A percentile compares a stretch with the other conserved stretches of the same genome.
Evolutionary conservation across 768 basidiomycete species (phyloP).

Genomic region (Tulasnella sp.): DNA sequence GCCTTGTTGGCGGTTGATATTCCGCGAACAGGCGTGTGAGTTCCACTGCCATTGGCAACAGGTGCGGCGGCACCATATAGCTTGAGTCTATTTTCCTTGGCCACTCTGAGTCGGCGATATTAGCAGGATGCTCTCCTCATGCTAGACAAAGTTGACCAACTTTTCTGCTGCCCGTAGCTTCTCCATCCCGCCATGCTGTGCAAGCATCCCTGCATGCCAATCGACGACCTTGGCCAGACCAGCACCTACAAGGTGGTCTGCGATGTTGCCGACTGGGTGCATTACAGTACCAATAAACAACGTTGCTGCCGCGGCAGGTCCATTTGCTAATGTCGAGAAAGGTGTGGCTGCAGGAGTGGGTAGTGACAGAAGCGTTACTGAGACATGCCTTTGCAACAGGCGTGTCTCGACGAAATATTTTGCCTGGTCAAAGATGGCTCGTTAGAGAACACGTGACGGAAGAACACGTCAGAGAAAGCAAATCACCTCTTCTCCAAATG

Average conservation of each 20-base stretch:
- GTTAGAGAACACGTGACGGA: slow-evolving; percentile 20
- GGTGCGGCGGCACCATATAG: slow-evolving; percentile 40
- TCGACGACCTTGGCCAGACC: slow-evolving; percentile 89
- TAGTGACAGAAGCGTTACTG: slow-evolving; percentile 65
- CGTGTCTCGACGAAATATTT: slow-evolving; percentile 89
- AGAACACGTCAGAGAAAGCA: slow-evolving; percentile 3
- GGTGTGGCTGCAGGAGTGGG: slow-evolving; percentile 70
- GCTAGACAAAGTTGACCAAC: slow-evolving; percentile 17
- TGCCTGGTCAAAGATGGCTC: slow-evolving; percentile 40
- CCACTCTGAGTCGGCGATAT: slow-evolving; percentile 26
- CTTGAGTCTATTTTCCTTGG: slow-evolving; percentile 60
- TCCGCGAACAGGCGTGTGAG: slow-evolving; percentile 33
- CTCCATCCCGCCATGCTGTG: slow-evolving; percentile 74
- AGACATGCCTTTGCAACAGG: slow-evolving; percentile 68
- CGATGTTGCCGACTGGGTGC: slow-evolving; percentile 91
- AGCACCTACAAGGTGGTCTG: slow-evolving; percentile 70
- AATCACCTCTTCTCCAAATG: slow-evolving; percentile 79
- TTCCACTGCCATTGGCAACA: slow-evolving; percentile 25
- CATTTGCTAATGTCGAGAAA: slow-evolving; percentile 42
- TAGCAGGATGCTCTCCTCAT: neutral
- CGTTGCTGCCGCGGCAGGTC: slow-evolving; percentile 51
- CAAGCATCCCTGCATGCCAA: slow-evolving; percentile 96
- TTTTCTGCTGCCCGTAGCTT: slow-evolving; percentile 76
- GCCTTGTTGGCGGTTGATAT: slow-evolving; percentile 32
- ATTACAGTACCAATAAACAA: slow-evolving; percentile 85